A percentile compares a stretch with the other conserved stretches of the same genome.
These are phyloP conservation scores for Citrus sp. DNA, from an alignment of 345 rosid species.

Conservation along the genomic window DNA sequence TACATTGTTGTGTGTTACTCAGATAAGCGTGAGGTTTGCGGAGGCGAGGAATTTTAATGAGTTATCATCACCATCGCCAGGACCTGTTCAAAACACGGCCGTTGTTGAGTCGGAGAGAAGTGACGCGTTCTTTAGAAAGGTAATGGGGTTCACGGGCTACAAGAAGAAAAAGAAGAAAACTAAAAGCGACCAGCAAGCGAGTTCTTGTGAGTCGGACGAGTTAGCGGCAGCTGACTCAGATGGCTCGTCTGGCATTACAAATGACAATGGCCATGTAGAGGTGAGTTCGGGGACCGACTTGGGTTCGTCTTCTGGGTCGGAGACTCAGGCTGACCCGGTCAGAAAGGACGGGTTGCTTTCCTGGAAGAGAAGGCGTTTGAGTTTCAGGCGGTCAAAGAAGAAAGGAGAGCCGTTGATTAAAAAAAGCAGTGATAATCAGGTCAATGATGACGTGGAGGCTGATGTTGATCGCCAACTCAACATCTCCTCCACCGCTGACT, in stretches of 20 bases:
- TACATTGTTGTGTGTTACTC: not conserved
- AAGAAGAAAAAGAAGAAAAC: slow-evolving; percentile 13
- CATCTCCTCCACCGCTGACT: not conserved
- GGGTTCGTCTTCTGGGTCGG: slow-evolving; percentile 7
- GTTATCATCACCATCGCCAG: not conserved
- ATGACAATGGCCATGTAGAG: not conserved
- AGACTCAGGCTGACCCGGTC: slow-evolving; percentile 3
- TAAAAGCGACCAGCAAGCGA: not conserved
- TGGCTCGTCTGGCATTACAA: not conserved
- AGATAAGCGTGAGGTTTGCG: slow-evolving; percentile 35
- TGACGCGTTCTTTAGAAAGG: slow-evolving; percentile 12
- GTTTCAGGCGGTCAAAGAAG: slow-evolving; percentile 1
- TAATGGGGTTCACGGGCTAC: slow-evolving; percentile 2
- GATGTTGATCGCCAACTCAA: not conserved
- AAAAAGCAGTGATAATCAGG: not conserved
- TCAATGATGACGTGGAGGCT: not conserved
- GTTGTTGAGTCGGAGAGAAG: slow-evolving; percentile 6
- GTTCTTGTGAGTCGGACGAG: not conserved
- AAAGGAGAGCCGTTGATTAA: slow-evolving; percentile 4
- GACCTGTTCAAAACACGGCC: slow-evolving; percentile 11
- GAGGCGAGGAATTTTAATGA: slow-evolving; percentile 26
- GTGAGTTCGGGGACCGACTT: slow-evolving; percentile 3
- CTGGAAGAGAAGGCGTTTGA: slow-evolving; percentile 21
- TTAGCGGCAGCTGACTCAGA: not conserved
- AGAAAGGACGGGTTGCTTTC: not conserved